These are phyloP conservation scores for Blastocladiella britannica DNA, from an alignment of 192 early-diverging fungal genomes.

Conservation along the genomic window DNA sequence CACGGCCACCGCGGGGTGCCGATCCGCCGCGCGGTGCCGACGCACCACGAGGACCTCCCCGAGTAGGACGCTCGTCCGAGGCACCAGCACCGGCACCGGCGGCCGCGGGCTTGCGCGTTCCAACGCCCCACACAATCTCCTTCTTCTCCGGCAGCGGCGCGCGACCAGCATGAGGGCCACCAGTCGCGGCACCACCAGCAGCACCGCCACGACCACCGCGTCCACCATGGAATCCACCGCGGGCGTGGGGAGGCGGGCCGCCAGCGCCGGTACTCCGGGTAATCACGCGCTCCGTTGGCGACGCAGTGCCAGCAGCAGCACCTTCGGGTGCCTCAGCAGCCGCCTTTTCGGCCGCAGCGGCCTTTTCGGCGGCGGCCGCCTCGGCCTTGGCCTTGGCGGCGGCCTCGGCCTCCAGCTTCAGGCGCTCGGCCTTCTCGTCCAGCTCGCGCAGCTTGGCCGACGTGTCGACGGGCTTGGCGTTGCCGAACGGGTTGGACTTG, in stretches of 20 bases:
- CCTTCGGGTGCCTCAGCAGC: conserved; percentile 4
- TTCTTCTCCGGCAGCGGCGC: not conserved
- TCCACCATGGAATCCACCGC: too few species aligned
- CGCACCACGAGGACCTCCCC: not conserved
- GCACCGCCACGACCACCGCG: too few species aligned
- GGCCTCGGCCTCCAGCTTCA: conserved; percentile 18
- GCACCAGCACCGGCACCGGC: too few species aligned
- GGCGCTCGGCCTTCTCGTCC: conserved; percentile 30
- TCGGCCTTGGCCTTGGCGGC: conserved; percentile 17
- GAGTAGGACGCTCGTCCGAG: too few species aligned
- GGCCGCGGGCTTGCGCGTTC: too few species aligned
- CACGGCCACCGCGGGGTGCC: not conserved
- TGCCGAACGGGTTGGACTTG: conserved; percentile 41
- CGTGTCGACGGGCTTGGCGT: conserved; percentile 37
- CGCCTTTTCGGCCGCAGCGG: conserved; percentile 4
- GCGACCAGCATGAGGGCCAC: too few species aligned
- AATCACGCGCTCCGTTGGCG: too few species aligned
- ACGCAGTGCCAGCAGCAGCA: conserved; percentile 1
- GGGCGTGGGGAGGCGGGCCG: too few species aligned
- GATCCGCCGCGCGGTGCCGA: not conserved
- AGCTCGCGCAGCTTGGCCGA: conserved; percentile 23
- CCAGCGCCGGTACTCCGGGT: too few species aligned
- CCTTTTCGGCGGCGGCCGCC: conserved; percentile 10
- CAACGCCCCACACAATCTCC: too few species aligned
- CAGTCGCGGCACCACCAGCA: too few species aligned